phyloP scores from a whole-genome alignment of 2,329 filamentous ascomycete genomes.

The Tolypocladium tropicale region DNA sequence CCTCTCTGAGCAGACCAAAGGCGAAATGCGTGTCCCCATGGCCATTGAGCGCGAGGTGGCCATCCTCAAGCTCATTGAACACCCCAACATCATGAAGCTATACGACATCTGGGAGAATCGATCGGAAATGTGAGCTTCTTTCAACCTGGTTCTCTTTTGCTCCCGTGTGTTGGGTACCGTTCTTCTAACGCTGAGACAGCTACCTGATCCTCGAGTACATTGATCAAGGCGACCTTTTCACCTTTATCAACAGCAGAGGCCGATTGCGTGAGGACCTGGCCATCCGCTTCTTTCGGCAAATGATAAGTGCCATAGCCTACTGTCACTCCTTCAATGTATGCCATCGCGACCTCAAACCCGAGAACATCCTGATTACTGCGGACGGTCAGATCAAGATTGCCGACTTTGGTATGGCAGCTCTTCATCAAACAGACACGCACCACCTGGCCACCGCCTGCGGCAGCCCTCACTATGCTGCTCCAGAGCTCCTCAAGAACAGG shows the following conservation, averaged over 20 bases:
- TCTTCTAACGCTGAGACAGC: conserved; percentile 34
- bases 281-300: conserved; percentile 81
- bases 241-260: conserved; percentile 67
- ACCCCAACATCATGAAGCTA: conserved; percentile 86
- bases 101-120: conserved; percentile 98
- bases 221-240: conserved; percentile 69
- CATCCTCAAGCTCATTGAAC: conserved; percentile 92
- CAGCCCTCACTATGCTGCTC: conserved; percentile 92
- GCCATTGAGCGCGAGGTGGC: conserved; percentile 91
- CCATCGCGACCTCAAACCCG: conserved; percentile 91
- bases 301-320: conserved; percentile 84
- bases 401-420: conserved; percentile 95
- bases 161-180: background rate
- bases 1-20: conserved; percentile 42
- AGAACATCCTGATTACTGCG: conserved; percentile 83
- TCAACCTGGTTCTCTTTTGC: background rate
- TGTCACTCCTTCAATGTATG: conserved; percentile 93
- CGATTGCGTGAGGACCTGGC: conserved; percentile 71
- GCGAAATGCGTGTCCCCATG: conserved; percentile 66
- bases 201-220: conserved; percentile 94
- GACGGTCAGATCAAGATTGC: conserved; percentile 80
- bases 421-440: conserved; percentile 70
- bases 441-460: conserved; percentile 85
- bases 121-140: conserved; percentile 68
- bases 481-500: conserved; percentile 71